A percentile compares a stretch with the other conserved stretches of the same genome.
Evolutionary conservation across 2,329 filamentous ascomycete species (phyloP).

Genomic region (Stromatinia cepivora): DNA sequence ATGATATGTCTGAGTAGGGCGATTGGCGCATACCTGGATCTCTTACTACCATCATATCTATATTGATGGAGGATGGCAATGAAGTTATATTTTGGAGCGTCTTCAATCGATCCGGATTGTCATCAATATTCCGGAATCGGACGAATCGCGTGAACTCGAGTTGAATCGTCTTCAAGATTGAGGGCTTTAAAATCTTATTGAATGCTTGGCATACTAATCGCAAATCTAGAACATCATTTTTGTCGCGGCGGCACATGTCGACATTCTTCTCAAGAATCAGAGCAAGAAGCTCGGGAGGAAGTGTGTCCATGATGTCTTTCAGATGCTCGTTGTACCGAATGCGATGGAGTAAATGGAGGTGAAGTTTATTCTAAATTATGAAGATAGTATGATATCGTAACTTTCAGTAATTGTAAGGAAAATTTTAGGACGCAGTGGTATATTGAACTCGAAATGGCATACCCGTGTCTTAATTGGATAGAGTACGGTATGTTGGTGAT

Average conservation of each 20-base stretch:
- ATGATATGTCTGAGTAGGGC: not conserved
- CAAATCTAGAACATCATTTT: slow-evolving; percentile 48
- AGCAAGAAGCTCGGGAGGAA: slow-evolving; percentile 51
- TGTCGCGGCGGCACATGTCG: slow-evolving; percentile 43
- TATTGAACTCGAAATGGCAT: not conserved
- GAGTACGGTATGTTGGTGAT: no score
- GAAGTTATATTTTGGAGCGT: slow-evolving; percentile 49
- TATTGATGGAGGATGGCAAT: slow-evolving; percentile 51
- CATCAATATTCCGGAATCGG: not conserved
- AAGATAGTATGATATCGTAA: not conserved
- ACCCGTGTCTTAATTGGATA: not conserved
- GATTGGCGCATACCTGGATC: slow-evolving; percentile 47
- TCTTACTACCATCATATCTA: slow-evolving; percentile 55
- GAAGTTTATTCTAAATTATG: not conserved
- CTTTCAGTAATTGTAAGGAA: not conserved
- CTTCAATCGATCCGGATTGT: slow-evolving; percentile 37
- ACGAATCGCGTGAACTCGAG: slow-evolving; percentile 52
- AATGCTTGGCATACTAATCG: slow-evolving; percentile 54
- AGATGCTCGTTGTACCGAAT: not conserved
- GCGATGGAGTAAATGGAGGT: not conserved
- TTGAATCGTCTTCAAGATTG: slow-evolving; percentile 49
- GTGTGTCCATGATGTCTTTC: slow-evolving; percentile 44
- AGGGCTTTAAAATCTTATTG: slow-evolving; percentile 49
- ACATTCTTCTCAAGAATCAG: slow-evolving; percentile 49
- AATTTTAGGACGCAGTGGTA: not conserved